Percentiles rank a stretch among this genome's conserved stretches.
phyloP scores from a whole-genome alignment of 495 filamentous ascomycete species.

The Annulohypoxylon bovei region DNA sequence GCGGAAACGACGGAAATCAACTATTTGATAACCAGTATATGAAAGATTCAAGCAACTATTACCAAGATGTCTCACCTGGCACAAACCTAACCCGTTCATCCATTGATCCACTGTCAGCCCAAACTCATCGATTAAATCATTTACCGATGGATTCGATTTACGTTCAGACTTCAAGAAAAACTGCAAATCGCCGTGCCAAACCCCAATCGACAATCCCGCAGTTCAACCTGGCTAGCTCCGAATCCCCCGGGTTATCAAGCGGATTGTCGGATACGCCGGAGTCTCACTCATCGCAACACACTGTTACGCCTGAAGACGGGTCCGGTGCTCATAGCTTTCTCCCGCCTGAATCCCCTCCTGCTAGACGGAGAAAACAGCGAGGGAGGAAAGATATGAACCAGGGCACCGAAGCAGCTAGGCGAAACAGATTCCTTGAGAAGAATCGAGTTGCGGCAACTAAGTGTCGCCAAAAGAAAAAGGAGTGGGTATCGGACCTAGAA shows the following conservation, averaged over 20 bases:
- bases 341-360: background rate
- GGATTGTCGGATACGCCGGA: conserved; percentile 40
- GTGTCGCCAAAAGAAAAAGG: conserved; percentile 88
- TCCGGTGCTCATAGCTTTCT: background rate
- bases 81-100: conserved; percentile 13
- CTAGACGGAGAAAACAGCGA: conserved; percentile 23
- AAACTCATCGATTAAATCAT: background rate
- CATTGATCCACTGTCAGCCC: conserved; percentile 9
- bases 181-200: background rate
- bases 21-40: conserved; percentile 22
- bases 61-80: conserved; percentile 1
- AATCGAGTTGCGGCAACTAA: conserved; percentile 88
- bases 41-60: conserved; percentile 16
- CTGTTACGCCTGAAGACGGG: conserved; percentile 23
- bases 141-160: background rate
- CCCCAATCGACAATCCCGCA: conserved; percentile 5
- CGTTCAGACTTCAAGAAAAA: background rate
- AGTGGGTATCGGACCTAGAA: conserved; percentile 71
- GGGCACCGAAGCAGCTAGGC: conserved; percentile 44
- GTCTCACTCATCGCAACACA: conserved; percentile 35
- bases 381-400: background rate
- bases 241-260: conserved; percentile 30
- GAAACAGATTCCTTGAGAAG: conserved; percentile 72
- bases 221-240: conserved; percentile 14
- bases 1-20: conserved; percentile 21